Evolutionary conservation across 345 rosid genomes (phyloP).

Genomic region (Ceriops zippeliana): DNA sequence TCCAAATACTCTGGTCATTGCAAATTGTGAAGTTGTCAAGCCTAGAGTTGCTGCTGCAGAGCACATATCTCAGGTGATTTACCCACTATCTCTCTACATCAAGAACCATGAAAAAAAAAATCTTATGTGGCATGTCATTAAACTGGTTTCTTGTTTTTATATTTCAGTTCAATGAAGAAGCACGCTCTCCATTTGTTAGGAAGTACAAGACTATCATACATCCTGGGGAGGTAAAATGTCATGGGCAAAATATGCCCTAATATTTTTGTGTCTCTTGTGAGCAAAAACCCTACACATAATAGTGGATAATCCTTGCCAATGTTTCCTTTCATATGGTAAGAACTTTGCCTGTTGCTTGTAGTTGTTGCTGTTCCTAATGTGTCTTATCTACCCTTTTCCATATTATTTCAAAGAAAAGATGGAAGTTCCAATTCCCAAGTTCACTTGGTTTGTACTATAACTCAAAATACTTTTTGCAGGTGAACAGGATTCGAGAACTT

Average conservation of each 20-base stretch:
- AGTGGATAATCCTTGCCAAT: neutral
- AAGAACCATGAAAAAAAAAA: neutral
- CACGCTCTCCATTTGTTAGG: conserved; percentile 97
- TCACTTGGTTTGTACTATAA: neutral
- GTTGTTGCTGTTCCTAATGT: too few species aligned
- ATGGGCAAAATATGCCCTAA: neutral
- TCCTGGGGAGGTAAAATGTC: conserved; percentile 84
- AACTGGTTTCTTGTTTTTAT: neutral
- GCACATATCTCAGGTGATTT: conserved; percentile 68
- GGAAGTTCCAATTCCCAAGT: too few species aligned
- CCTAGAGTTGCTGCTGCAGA: conserved; percentile 84
- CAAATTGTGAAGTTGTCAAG: conserved; percentile 76
- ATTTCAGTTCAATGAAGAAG: conserved; percentile 95
- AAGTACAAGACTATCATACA: conserved; percentile 98
- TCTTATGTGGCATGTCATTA: neutral
- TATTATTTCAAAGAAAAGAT: too few species aligned
- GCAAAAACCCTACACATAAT: neutral
- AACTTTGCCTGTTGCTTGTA: too few species aligned
- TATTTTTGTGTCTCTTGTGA: neutral
- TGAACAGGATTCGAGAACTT: conserved; percentile 97
- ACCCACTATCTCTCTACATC: neutral
- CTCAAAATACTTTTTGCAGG: conserved; percentile 41
- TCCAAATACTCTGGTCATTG: conserved; percentile 89
- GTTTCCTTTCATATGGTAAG: too few species aligned
- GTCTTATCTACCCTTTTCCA: too few species aligned